Percentiles rank a stretch among this genome's conserved stretches.
Conservation (phyloP, 2,329 filamentous ascomycete genomes). For the Ciborinia camelliae region DNA sequence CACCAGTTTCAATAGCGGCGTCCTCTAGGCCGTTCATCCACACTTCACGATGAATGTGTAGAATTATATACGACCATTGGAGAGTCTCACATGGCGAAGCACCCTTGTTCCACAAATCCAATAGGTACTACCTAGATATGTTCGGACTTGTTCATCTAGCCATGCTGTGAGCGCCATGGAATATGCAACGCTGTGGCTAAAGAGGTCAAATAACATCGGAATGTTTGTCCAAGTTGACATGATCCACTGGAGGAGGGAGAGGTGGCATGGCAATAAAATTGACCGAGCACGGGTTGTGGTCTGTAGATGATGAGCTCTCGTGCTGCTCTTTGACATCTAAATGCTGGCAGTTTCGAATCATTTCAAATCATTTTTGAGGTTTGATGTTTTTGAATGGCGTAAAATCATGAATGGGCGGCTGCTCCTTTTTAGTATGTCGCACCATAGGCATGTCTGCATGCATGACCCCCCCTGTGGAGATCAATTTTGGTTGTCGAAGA, state of each 20-base stretch:
- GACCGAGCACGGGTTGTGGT: not conserved
- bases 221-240: slow-evolving; percentile 5
- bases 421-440: slow-evolving; percentile 6
- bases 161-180: not conserved
- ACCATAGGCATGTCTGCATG: slow-evolving; percentile 1
- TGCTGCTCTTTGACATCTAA: not conserved
- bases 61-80: slow-evolving; percentile 5
- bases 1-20: not conserved
- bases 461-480: slow-evolving; percentile 5
- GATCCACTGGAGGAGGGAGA: slow-evolving; percentile 10
- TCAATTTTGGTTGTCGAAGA: not conserved
- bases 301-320: not conserved
- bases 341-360: slow-evolving; percentile 10
- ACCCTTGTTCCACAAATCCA: slow-evolving; percentile 2
- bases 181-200: not conserved
- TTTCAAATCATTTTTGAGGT: not conserved
- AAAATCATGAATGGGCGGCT: not conserved
- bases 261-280: slow-evolving; percentile 7
- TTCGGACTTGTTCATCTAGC: not conserved
- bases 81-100: slow-evolving; percentile 10
- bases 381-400: not conserved
- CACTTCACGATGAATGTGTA: slow-evolving; percentile 4
- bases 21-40: not conserved
- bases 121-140: too few species aligned
- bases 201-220: not conserved